Evolutionary conservation across 192 early-diverging fungal genomes (phyloP), one percentile per base, ranked within the genome.

Genomic region (Coemansia biformis): DNA sequence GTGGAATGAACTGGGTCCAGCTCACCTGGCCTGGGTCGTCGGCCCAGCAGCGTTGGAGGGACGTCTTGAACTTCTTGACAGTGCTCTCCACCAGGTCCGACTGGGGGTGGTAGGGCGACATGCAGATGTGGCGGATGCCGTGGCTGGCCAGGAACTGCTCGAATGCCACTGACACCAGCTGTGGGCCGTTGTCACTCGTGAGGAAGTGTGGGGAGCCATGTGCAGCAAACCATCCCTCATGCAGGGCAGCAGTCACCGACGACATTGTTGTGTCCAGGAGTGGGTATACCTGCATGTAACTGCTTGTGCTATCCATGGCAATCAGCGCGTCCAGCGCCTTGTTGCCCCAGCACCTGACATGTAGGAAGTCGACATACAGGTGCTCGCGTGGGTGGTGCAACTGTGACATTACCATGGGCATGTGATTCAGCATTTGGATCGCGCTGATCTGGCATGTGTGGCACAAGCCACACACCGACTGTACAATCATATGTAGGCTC

Each of bases 121-220:
- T 50, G 15, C 4, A 23, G 12, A 48, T 48, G 33, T 53, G 47
- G 0, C 18, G 38, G 0, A 69, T 31, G 23, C 21, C 34, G 1
- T 35, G 6, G 0, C 28, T 16, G 5, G 13, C 11, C 5, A 57
- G 12, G 40, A 51, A 60, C 1, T 42, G 13, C 3, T 8, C 9
- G 29, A 61, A 53, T 7, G 31, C 26, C 0, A 31, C 21, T 0
- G 48, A 56, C 10, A n/a, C 29, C 1, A 69, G 43, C 36, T 45
- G 48, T 1, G 32, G 38, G 8, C 44, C 53, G 31, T 69, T 69
- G 49, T 69, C 66, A 12, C 42, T 52, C 5, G 58, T 48, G 28
- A 69, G 14, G 12, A 17, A 2, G 7, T 2, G 15, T 0, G 54
- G 58, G 0, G 18, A 18, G 12, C 58, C 53, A 38, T 55, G 44